Evolutionary conservation across 169 alveolate genomes (phyloP), one percentile per base, ranked within the genome.

Genomic region (Eimeria praecox): DNA sequence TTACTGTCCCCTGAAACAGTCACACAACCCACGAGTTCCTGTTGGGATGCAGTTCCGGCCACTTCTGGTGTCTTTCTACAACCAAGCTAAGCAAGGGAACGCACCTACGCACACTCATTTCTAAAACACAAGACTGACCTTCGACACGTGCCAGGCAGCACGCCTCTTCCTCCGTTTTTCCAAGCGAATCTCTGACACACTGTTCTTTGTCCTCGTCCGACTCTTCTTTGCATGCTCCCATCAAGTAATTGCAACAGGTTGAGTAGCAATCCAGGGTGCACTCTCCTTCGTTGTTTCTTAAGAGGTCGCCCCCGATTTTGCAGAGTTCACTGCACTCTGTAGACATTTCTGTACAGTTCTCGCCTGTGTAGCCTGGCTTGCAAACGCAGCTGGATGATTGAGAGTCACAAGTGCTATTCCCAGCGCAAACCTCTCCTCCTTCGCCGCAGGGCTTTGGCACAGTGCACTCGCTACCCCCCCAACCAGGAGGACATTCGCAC

Each of bases 401-500:
- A 30, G 52, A 16, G 24, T 75, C 73, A 59, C 95, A 92, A 5
- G 85, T 80, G 46, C 87, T 54, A 59, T 92, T 92, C n/a, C 86
- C 87, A n/a, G 62, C 16, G 87, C 95, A 92, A 3, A 64, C 38
- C 6, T 33, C 64, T n/a, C 92, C 95, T 12, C 77, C 80, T 40
- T n/a, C 40, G 10, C 95, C 89, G 59, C 93, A 85, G 12, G 77
- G 83, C 49, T 6, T 9, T 44, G 56, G 71, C 10, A 64, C 59
- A 30, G 87, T 78, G 69, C 95, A 92, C 56, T 71, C 64, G 5
- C 1, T 46, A 14, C 90, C 95, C 6, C 92, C 95, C 86, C 89
- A 92, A 22, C 92, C 95, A 54, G 95, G 73, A 9, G 35, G 85
- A 27, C 95, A 92, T 16, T 10, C 66, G 77, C 95, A 92, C 35